Percentiles rank a stretch among this genome's conserved stretches.
Evolutionary conservation across 1,139 yeast genomes (phyloP).

Genomic region (Kazachstania sp.): DNA sequence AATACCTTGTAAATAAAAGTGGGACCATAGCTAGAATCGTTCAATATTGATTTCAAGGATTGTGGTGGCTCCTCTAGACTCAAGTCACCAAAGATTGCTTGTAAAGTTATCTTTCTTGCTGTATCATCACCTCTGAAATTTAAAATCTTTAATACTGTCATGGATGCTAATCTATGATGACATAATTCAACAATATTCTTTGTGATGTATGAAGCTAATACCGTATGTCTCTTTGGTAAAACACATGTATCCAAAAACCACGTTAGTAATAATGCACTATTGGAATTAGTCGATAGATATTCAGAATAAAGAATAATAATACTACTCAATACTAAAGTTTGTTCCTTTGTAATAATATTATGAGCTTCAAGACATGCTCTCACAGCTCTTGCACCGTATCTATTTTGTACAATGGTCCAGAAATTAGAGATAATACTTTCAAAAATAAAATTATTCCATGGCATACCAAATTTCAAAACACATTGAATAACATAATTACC

Average conservation of each 20-base stretch:
- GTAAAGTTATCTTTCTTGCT: conserved; percentile 56
- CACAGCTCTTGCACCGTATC: conserved; percentile 93
- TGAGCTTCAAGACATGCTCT: conserved; percentile 79
- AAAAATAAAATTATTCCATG: conserved; percentile 82
- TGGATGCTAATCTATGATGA: conserved; percentile 78
- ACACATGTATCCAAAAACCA: conserved; percentile 89
- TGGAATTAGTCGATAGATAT: conserved; percentile 71
- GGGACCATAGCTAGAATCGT: conserved; percentile 66
- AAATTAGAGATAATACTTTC: conserved; percentile 75
- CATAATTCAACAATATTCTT: conserved; percentile 60
- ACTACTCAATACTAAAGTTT: conserved; percentile 64
- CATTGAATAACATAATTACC: conserved; percentile 96
- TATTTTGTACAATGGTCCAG: conserved; percentile 72
- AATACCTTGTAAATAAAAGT: conserved; percentile 74
- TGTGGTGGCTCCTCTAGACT: conserved; percentile 30
- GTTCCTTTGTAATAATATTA: conserved; percentile 49
- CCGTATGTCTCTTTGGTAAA: conserved; percentile 47
- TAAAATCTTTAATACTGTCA: conserved; percentile 72
- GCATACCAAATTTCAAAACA: conserved; percentile 79
- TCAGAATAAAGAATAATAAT: conserved; percentile 72
- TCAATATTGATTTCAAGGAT: conserved; percentile 43
- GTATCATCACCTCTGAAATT: conserved; percentile 57
- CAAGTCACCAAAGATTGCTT: conserved; percentile 34
- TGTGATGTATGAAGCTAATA: conserved; percentile 50
- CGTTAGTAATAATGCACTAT: conserved; percentile 82